These are phyloP conservation scores for Jacaranda mimosifolia DNA, from an alignment of 257 asterid genomes.

Conservation along the genomic window DNA sequence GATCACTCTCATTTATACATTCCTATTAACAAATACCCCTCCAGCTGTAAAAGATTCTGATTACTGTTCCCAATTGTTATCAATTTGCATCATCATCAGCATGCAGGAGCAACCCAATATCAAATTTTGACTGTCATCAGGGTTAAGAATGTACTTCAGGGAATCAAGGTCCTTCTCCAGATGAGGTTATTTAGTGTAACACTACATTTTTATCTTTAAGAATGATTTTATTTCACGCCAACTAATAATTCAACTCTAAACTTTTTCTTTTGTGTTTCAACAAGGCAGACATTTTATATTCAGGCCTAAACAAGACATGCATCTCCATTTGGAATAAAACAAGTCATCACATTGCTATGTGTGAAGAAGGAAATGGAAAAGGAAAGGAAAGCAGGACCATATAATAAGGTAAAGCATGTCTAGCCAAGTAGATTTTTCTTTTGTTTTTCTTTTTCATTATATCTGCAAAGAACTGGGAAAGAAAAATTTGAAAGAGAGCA, in stretches of 20 bases:
- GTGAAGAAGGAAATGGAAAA: conserved; percentile 21
- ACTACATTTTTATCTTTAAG: not conserved
- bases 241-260: conserved; percentile 15
- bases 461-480: not conserved
- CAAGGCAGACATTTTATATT: conserved; percentile 1
- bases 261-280: not conserved
- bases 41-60: not conserved
- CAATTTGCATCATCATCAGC: not conserved
- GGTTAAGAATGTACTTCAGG: not conserved
- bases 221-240: not conserved
- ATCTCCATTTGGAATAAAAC: conserved; percentile 24
- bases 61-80: not conserved
- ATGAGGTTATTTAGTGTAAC: not conserved
- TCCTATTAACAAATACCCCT: not conserved
- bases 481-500: not conserved
- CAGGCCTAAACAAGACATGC: not conserved
- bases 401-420: conserved; percentile 5
- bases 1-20: not conserved
- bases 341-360: conserved; percentile 8
- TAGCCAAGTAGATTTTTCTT: not conserved
- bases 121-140: not conserved
- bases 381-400: conserved; percentile 31
- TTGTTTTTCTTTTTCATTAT: not conserved
- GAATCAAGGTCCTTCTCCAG: not conserved
- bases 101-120: conserved; percentile 4